These are phyloP conservation scores for Lablab purpureus DNA, from an alignment of 306 rosid species.

Conservation along the genomic window DNA sequence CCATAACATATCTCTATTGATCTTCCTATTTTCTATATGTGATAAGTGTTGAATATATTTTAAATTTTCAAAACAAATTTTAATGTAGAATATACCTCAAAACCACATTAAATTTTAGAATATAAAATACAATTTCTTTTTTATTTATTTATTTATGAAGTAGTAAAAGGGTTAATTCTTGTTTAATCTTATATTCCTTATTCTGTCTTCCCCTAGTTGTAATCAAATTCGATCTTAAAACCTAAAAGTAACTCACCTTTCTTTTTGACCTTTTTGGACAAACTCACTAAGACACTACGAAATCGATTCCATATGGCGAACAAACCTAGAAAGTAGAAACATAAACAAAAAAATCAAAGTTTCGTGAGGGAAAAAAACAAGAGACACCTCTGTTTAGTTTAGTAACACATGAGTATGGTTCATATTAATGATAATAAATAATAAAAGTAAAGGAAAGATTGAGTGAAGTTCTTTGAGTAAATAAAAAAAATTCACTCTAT, in stretches of 20 bases:
- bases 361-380: background rate
- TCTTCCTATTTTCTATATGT: background rate
- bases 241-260: constrained; percentile 16
- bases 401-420: background rate
- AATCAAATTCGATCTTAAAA: constrained; percentile 1
- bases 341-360: constrained; percentile 3
- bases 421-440: background rate
- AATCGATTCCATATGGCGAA: constrained; percentile 15
- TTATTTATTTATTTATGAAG: background rate
- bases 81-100: background rate
- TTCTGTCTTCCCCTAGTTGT: background rate
- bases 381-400: background rate
- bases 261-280: constrained; percentile 4
- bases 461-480: background rate
- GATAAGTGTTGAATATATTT: background rate
- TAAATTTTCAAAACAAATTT: background rate
- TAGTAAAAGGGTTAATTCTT: background rate
- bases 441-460: background rate
- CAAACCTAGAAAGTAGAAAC: constrained; percentile 24
- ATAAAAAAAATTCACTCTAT: background rate
- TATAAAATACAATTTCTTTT: background rate
- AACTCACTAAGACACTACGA: constrained; percentile 21
- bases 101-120: background rate
- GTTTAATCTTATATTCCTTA: background rate
- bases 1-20: background rate